These are phyloP conservation scores for Pseudogymnoascus sp. DNA, from an alignment of 2,329 filamentous ascomycete genomes.

Conservation along the genomic window DNA sequence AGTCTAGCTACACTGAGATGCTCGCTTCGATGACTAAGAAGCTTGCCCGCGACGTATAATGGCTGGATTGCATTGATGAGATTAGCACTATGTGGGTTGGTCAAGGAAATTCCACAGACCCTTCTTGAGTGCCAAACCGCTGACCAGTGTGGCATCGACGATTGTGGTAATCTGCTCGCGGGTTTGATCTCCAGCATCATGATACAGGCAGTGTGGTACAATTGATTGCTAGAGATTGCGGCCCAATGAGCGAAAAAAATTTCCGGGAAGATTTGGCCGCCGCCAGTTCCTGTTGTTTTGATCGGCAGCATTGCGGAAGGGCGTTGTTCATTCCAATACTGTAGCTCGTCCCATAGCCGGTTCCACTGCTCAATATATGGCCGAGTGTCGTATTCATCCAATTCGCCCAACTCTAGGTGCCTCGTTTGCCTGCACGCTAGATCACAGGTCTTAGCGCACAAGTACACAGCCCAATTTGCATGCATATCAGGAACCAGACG, in stretches of 20 bases:
- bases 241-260: slow-evolving; percentile 45
- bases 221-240: slow-evolving; percentile 47
- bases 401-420: slow-evolving; percentile 38
- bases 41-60: slow-evolving; percentile 45
- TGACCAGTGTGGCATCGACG: slow-evolving; percentile 27
- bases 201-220: slow-evolving; percentile 48
- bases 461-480: slow-evolving; percentile 50
- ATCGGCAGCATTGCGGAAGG: slow-evolving; percentile 40
- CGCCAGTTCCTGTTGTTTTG: slow-evolving; percentile 32
- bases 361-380: slow-evolving; percentile 38
- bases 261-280: slow-evolving; percentile 38
- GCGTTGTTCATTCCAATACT: slow-evolving; percentile 39
- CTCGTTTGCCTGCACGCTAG: slow-evolving; percentile 42
- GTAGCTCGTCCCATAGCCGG: slow-evolving; percentile 41
- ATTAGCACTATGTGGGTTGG: slow-evolving; percentile 47
- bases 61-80: slow-evolving; percentile 51
- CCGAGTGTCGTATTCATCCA: slow-evolving; percentile 35
- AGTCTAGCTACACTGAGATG: slow-evolving; percentile 34
- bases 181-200: slow-evolving; percentile 41
- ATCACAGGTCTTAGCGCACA: slow-evolving; percentile 43
- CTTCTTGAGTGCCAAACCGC: slow-evolving; percentile 46
- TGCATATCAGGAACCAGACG: slow-evolving; percentile 42
- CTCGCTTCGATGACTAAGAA: slow-evolving; percentile 43
- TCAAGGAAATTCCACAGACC: slow-evolving; percentile 46
- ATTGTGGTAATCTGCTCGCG: slow-evolving; percentile 16